These are phyloP conservation scores for Fistulinella staudtii DNA, from an alignment of 1,284 basidiomycete genomes.

Conservation along the genomic window DNA sequence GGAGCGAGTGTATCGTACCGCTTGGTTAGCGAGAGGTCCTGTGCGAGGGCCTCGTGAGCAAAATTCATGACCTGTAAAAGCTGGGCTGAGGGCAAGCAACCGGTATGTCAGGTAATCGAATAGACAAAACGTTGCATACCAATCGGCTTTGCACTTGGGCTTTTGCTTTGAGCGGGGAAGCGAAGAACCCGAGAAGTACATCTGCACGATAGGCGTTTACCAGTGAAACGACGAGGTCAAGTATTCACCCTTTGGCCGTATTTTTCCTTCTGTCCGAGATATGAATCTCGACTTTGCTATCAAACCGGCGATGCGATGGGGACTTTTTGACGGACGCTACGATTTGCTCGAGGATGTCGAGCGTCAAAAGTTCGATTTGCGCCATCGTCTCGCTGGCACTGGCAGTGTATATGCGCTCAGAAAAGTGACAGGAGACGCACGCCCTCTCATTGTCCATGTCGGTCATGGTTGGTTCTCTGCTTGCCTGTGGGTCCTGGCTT, in stretches of 20 bases:
- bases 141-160: conserved; percentile 48
- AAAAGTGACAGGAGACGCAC: conserved; percentile 4
- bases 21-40: conserved; percentile 61
- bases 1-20: conserved; percentile 40
- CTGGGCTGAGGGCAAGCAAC: conserved; percentile 49
- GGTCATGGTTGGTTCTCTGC: background rate
- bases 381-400: conserved; percentile 21
- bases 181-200: conserved; percentile 20
- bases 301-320: conserved; percentile 15
- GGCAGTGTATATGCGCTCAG: conserved; percentile 21
- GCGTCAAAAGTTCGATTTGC: conserved; percentile 49
- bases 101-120: background rate
- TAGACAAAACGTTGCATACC: conserved; percentile 37
- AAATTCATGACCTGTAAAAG: conserved; percentile 58
- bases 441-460: conserved; percentile 15
- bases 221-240: background rate
- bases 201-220: conserved; percentile 15
- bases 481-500: no score
- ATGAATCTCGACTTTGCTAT: conserved; percentile 24
- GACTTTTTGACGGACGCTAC: conserved; percentile 22
- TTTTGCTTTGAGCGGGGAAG: conserved; percentile 33
- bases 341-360: conserved; percentile 54
- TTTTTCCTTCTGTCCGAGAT: conserved; percentile 27
- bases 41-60: conserved; percentile 59
- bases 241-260: conserved; percentile 14